phyloP scores from a whole-genome alignment of 2,329 filamentous ascomycete species.

The Cephalotrichum gorgonifer region DNA sequence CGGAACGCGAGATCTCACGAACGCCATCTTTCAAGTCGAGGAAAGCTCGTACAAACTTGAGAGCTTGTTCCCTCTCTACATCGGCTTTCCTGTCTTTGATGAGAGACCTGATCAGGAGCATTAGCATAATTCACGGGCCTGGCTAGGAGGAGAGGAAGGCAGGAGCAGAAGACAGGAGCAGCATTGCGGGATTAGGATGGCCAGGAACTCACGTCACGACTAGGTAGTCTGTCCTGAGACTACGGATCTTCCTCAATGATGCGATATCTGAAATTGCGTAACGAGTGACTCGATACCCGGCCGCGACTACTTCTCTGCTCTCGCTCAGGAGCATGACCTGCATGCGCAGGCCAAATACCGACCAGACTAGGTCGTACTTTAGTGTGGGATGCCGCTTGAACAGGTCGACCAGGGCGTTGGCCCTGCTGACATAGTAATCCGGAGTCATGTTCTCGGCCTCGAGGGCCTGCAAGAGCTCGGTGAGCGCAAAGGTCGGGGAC shows the following conservation, averaged over 20 bases:
- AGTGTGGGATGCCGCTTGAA: slow-evolving; percentile 87
- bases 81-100: slow-evolving; percentile 96
- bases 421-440: slow-evolving; percentile 90
- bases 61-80: slow-evolving; percentile 88
- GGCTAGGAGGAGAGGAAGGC: neutral
- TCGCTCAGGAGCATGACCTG: slow-evolving; percentile 95
- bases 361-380: slow-evolving; percentile 96
- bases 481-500: slow-evolving; percentile 82
- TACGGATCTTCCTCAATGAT: slow-evolving; percentile 80
- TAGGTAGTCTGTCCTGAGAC: slow-evolving; percentile 82
- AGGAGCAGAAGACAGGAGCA: too few relatives aligned
- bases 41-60: slow-evolving; percentile 94
- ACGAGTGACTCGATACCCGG: slow-evolving; percentile 84
- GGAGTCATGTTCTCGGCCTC: slow-evolving; percentile 80
- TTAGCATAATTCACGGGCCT: neutral
- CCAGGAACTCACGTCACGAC: slow-evolving; percentile 54
- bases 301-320: slow-evolving; percentile 88
- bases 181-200: neutral
- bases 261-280: slow-evolving; percentile 89
- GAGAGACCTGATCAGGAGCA: slow-evolving; percentile 46
- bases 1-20: slow-evolving; percentile 72
- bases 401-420: slow-evolving; percentile 89
- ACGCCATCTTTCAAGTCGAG: slow-evolving; percentile 91
- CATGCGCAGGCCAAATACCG: slow-evolving; percentile 84
- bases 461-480: slow-evolving; percentile 81